These are phyloP conservation scores for Kodamaea kakaduensis DNA, from an alignment of 805 yeast species.

Conservation along the genomic window DNA sequence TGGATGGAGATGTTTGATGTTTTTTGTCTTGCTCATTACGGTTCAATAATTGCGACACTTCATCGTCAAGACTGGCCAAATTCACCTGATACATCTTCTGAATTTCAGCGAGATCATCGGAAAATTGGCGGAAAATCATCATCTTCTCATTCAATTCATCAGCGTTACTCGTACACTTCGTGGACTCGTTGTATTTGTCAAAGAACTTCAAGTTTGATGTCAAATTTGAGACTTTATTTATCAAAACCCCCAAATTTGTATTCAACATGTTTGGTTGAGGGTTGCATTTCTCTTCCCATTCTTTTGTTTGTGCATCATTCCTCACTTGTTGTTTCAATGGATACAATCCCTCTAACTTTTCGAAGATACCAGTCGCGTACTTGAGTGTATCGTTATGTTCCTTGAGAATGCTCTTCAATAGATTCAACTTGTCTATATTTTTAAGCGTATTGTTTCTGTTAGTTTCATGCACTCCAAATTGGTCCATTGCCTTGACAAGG, in stretches of 20 bases:
- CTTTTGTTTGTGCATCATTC: too few species aligned
- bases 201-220: slow-evolving; percentile 35
- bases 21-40: slow-evolving; percentile 1
- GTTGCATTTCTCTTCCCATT: too few species aligned
- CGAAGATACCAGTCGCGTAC: slow-evolving; percentile 23
- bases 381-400: slow-evolving; percentile 22
- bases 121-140: slow-evolving; percentile 33
- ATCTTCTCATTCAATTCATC: slow-evolving; percentile 37
- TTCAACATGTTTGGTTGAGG: slow-evolving; percentile 8
- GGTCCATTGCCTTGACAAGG: slow-evolving; percentile 24
- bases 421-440: slow-evolving; percentile 15
- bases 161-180: slow-evolving; percentile 18
- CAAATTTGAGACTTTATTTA: slow-evolving; percentile 28
- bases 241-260: slow-evolving; percentile 22
- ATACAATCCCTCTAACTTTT: slow-evolving; percentile 19
- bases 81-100: slow-evolving; percentile 30
- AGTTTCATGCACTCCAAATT: slow-evolving; percentile 9
- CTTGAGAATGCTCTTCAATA: slow-evolving; percentile 18
- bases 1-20: slow-evolving; percentile 11
- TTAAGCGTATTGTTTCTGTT: slow-evolving; percentile 6
- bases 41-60: slow-evolving; percentile 9
- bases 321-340: slow-evolving; percentile 2
- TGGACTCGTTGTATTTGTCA: slow-evolving; percentile 34
- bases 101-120: slow-evolving; percentile 26
- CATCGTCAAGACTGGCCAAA: slow-evolving; percentile 24